These are phyloP conservation scores for Colletotrichum salicis DNA, from an alignment of 2,329 filamentous ascomycete species.

Conservation along the genomic window DNA sequence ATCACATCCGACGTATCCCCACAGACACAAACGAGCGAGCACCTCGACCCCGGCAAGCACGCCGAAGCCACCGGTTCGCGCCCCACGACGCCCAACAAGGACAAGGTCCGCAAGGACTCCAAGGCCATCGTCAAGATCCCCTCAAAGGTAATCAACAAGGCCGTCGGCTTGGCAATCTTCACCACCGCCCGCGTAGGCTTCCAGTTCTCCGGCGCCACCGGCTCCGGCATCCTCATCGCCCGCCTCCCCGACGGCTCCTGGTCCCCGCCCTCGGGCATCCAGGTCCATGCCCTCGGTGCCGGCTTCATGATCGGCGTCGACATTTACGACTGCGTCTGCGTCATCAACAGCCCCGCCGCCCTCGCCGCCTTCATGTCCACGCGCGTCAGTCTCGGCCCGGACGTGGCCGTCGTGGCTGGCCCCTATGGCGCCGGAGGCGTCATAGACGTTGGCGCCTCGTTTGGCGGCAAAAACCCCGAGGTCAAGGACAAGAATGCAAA, in stretches of 20 bases:
- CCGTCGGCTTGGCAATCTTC: slow-evolving; percentile 77
- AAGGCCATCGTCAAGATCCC: slow-evolving; percentile 65
- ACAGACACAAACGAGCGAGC: slow-evolving; percentile 36
- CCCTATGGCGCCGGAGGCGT: slow-evolving; percentile 77
- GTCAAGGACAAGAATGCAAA: slow-evolving; percentile 26
- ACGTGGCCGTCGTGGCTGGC: slow-evolving; percentile 79
- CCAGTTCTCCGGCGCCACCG: slow-evolving; percentile 73
- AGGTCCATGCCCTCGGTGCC: slow-evolving; percentile 81
- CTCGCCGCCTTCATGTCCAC: slow-evolving; percentile 81
- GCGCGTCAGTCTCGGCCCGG: slow-evolving; percentile 80
- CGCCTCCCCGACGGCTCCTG: slow-evolving; percentile 73
- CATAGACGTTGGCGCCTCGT: slow-evolving; percentile 65
- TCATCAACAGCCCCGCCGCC: slow-evolving; percentile 83
- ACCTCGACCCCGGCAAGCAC: slow-evolving; percentile 37
- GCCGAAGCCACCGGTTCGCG: slow-evolving; percentile 25
- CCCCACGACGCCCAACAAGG: slow-evolving; percentile 39
- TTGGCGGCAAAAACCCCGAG: slow-evolving; percentile 37
- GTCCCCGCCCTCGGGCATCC: slow-evolving; percentile 85
- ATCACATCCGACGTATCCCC: slow-evolving; percentile 56
- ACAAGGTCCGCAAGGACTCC: slow-evolving; percentile 48
- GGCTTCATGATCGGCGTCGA: slow-evolving; percentile 86
- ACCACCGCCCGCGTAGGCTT: slow-evolving; percentile 75
- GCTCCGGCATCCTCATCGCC: slow-evolving; percentile 72
- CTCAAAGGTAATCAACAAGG: slow-evolving; percentile 69
- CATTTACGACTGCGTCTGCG: slow-evolving; percentile 89